Percentiles rank a stretch among this genome's conserved stretches.
Conservation (phyloP, 768 basidiomycete species). For the Trametes elegans region DNA sequence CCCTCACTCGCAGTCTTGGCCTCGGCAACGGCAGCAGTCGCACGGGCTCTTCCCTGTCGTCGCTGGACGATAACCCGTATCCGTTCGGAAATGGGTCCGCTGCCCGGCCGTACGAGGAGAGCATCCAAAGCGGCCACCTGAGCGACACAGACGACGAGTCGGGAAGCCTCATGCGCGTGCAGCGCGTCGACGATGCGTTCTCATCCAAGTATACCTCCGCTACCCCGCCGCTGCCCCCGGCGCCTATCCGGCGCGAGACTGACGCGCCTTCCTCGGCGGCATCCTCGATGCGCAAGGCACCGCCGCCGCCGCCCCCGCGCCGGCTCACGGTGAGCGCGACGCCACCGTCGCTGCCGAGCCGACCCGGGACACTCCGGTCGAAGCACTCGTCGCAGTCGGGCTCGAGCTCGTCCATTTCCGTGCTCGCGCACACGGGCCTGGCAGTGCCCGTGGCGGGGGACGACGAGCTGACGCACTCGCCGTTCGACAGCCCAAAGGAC, state of each 20-base stretch:
- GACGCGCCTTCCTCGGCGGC: constrained; percentile 8
- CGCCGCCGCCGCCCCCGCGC: constrained; percentile 32
- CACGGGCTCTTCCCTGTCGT: constrained; percentile 9
- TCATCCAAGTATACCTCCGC: constrained; percentile 7
- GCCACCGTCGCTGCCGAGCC: constrained; percentile 18
- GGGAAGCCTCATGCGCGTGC: constrained; percentile 20
- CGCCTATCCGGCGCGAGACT: constrained; percentile 10
- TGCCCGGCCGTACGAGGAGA: constrained; percentile 42
- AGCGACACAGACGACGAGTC: constrained; percentile 40
- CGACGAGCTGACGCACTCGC: constrained; percentile 39
- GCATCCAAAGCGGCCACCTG: constrained; percentile 16
- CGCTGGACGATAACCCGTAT: constrained; percentile 39
- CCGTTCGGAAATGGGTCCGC: constrained; percentile 41
- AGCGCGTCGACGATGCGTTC: constrained; percentile 18
- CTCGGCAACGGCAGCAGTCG: constrained; percentile 3
- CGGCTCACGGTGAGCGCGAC: constrained; percentile 21
- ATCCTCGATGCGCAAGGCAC: constrained; percentile 26
- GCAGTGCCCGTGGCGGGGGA: not conserved
- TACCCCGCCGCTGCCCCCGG: constrained; percentile 1
- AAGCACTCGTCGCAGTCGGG: constrained; percentile 26
- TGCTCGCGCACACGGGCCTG: constrained; percentile 38
- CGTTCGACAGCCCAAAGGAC: constrained; percentile 65
- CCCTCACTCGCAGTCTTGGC: constrained; percentile 11
- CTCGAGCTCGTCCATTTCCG: constrained; percentile 38
- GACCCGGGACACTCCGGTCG: constrained; percentile 18